Base-by-base conservation (phyloP, 306 rosid species). In the Prunus mongolica region DNA sequence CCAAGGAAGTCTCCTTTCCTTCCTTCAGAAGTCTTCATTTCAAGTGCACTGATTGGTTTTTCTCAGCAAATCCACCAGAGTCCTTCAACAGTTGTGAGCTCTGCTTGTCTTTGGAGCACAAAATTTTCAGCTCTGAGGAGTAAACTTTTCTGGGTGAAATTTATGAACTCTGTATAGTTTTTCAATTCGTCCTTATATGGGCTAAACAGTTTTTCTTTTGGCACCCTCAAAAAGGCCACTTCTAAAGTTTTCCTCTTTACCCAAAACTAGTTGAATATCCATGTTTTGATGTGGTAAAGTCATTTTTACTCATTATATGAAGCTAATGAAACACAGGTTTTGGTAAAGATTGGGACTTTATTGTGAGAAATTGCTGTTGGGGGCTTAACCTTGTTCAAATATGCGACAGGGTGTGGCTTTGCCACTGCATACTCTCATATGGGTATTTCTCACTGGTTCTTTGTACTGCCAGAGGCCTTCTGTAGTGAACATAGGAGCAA, bases 401-500 rank as follows among this genome's bases (percentile, higher is more conserved):
- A 90, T 86, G 97, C 85, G 78, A 81, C 65, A 9, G 58, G 15
- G 51, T 15, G 65, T 74, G 62, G 75, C 77, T 78, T 74, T 78
- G 79, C 69, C 72, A 51, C 60, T 82, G 34, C 69, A 83, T 13
- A 62, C 69, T 72, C 78, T 82, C 85, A 71, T 81, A 67, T 87
- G 87, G 91, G 84, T 73, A 54, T 71, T 89, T 30, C 79, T 89
- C 18, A 76, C 78, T 63, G 90, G 83, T 67, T 25, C 51, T 74
- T 88, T 79, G 66, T 62, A 76, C 28, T 77, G 93, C 81, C 73
- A 65, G 80, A 88, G 71, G 82, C 97, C 97, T 45, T 75, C 72
- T 15, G 84, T 78, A 76, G 92, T 95, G 78, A 89, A 88, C 52
- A 57, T 95, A 79, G 97, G 93, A 72, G 97, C 92, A 1, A 70